These are phyloP conservation scores for Elsinoe perseae DNA, from an alignment of 2,329 filamentous ascomycete species.

Conservation along the genomic window DNA sequence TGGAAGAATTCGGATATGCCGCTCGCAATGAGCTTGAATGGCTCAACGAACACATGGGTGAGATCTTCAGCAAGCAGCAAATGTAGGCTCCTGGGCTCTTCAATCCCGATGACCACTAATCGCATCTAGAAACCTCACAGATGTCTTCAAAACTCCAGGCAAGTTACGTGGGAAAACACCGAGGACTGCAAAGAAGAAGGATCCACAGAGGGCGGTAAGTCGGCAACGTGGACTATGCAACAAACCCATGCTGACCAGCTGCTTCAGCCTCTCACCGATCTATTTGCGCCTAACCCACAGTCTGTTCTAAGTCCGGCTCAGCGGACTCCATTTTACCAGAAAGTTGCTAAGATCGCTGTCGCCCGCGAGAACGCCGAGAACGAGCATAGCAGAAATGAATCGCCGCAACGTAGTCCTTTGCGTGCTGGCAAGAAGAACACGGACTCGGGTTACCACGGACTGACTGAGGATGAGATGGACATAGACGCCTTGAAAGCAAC, in stretches of 20 bases:
- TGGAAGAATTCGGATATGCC: slow-evolving; percentile 88
- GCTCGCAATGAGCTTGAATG: slow-evolving; percentile 93
- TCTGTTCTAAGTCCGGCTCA: slow-evolving; percentile 29
- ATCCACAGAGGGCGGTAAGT: slow-evolving; percentile 55
- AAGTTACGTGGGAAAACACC: slow-evolving; percentile 77
- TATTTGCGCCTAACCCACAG: slow-evolving; percentile 40
- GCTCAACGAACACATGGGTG: slow-evolving; percentile 97
- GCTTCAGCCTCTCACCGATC: slow-evolving; percentile 41
- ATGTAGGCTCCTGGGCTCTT: slow-evolving; percentile 54
- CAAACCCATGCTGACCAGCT: slow-evolving; percentile 43
- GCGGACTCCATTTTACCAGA: slow-evolving; percentile 43
- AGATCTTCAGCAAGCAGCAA: slow-evolving; percentile 80
- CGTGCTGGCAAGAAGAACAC: slow-evolving; percentile 33
- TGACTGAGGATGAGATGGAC: slow-evolving; percentile 48
- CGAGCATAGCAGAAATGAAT: slow-evolving; percentile 21
- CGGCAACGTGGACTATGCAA: slow-evolving; percentile 44
- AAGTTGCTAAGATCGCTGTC: slow-evolving; percentile 53
- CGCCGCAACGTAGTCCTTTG: slow-evolving; percentile 29
- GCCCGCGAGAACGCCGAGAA: slow-evolving; percentile 42
- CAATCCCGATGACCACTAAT: slow-evolving; percentile 2
- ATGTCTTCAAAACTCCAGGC: slow-evolving; percentile 91
- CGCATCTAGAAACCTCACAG: slow-evolving; percentile 66
- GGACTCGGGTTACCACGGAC: slow-evolving; percentile 68
- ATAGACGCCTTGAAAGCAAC: slow-evolving; percentile 21
- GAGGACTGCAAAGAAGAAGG: slow-evolving; percentile 57